These are phyloP conservation scores for Tardiomyces depauwii DNA, from an alignment of 1,139 yeast species.

Conservation along the genomic window DNA sequence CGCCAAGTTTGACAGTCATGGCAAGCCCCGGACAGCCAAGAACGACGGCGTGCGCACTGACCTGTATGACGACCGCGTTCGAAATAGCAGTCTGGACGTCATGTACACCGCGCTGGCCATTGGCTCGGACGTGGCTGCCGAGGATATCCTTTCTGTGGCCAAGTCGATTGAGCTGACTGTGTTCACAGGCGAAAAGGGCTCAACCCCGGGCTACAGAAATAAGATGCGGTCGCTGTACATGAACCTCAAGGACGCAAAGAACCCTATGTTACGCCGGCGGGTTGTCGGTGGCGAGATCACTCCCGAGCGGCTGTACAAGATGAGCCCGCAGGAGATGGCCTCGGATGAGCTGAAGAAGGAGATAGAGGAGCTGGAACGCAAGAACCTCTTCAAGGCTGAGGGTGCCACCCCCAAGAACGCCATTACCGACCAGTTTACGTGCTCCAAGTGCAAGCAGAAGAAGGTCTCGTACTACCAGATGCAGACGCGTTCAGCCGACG, in stretches of 20 bases:
- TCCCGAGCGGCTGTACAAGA: slow-evolving; percentile 55
- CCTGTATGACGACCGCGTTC: slow-evolving; percentile 59
- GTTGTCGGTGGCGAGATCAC: slow-evolving; percentile 54
- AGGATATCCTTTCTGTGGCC: slow-evolving; percentile 50
- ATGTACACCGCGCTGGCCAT: slow-evolving; percentile 82
- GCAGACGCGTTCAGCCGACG: slow-evolving; percentile 98
- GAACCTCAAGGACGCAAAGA: slow-evolving; percentile 80
- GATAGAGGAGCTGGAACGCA: slow-evolving; percentile 73
- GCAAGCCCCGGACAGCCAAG: slow-evolving; percentile 53
- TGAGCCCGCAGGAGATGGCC: slow-evolving; percentile 92
- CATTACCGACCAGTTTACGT: slow-evolving; percentile 89
- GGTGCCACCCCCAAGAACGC: slow-evolving; percentile 98
- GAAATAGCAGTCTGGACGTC: slow-evolving; percentile 78
- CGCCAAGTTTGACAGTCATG: slow-evolving; percentile 15
- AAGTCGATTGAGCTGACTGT: slow-evolving; percentile 67
- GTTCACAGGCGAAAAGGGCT: slow-evolving; percentile 43
- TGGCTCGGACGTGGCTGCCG: slow-evolving; percentile 54
- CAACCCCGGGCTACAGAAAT: slow-evolving; percentile 53
- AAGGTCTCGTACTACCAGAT: slow-evolving; percentile 94
- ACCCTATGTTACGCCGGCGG: slow-evolving; percentile 69
- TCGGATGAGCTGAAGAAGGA: slow-evolving; percentile 79
- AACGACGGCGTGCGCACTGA: slow-evolving; percentile 69
- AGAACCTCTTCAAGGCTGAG: slow-evolving; percentile 91
- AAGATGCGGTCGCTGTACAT: slow-evolving; percentile 74
- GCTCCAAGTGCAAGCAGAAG: slow-evolving; percentile 96